These are phyloP conservation scores for Parachaetomium inaequale DNA, from an alignment of 495 filamentous ascomycete genomes.

Conservation along the genomic window DNA sequence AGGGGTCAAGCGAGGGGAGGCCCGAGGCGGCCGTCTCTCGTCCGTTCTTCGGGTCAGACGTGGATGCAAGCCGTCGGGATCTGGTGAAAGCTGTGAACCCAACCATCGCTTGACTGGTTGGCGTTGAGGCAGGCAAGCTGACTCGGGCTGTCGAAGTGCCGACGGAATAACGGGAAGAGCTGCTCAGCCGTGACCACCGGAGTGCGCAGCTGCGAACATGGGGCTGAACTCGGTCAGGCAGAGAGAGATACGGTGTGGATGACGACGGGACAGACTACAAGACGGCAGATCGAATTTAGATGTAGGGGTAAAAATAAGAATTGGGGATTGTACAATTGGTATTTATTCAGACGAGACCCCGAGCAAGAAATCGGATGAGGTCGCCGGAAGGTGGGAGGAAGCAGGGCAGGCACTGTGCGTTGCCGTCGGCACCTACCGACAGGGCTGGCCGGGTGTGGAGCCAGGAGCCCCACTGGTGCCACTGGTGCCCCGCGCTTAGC, in stretches of 20 bases:
- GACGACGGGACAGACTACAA: too few relatives aligned
- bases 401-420: neutral
- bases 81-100: neutral
- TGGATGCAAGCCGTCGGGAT: constrained; percentile 12
- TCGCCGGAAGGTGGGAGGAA: neutral
- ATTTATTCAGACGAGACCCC: neutral
- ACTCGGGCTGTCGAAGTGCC: neutral
- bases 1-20: neutral
- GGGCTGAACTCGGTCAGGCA: too few relatives aligned
- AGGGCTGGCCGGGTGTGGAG: neutral
- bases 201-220: neutral
- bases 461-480: neutral
- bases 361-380: neutral
- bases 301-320: too few relatives aligned
- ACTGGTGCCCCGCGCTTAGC: constrained; percentile 4
- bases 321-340: too few relatives aligned
- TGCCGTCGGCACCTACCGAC: neutral
- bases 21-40: neutral
- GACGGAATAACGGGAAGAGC: neutral
- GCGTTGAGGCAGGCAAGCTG: neutral
- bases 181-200: neutral
- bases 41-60: neutral
- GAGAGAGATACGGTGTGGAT: too few relatives aligned
- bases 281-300: too few relatives aligned
- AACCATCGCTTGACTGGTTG: constrained; percentile 1